These are phyloP conservation scores for Cordyceps pruinosa DNA, from an alignment of 2,329 filamentous ascomycete genomes.

Conservation along the genomic window DNA sequence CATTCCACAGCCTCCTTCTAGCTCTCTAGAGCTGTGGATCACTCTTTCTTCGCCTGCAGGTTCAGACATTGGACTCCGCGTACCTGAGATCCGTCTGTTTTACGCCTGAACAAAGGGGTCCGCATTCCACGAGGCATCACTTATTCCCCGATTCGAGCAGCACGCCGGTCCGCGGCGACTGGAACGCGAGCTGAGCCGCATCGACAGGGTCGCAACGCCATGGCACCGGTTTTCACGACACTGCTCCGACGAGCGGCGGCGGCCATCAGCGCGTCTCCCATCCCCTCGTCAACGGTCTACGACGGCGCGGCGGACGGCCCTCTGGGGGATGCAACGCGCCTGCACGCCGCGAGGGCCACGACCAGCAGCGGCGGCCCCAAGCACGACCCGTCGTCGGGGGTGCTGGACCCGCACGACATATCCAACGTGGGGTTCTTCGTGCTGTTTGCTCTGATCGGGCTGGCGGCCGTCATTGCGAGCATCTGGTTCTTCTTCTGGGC, in stretches of 20 bases:
- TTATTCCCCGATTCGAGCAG: not conserved
- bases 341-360: constrained; percentile 37
- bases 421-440: constrained; percentile 70
- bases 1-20: not conserved
- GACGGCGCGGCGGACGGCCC: not conserved
- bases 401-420: constrained; percentile 48
- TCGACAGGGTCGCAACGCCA: not conserved
- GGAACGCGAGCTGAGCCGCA: not conserved
- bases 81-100: not conserved
- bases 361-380: constrained; percentile 17
- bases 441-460: constrained; percentile 78
- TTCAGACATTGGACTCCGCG: not conserved
- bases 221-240: constrained; percentile 8
- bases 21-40: not conserved
- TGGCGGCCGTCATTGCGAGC: constrained; percentile 61
- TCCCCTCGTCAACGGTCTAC: not conserved
- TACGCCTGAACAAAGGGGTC: not conserved
- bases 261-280: not conserved
- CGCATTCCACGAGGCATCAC: not conserved
- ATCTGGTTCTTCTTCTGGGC: constrained; percentile 99
- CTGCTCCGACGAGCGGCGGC: constrained; percentile 7
- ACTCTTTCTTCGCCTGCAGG: not conserved
- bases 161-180: not conserved
- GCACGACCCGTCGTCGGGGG: constrained; percentile 38
- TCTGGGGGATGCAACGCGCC: constrained; percentile 26